These are phyloP conservation scores for Lotus japonicus DNA, from an alignment of 306 rosid genomes.

Conservation along the genomic window DNA sequence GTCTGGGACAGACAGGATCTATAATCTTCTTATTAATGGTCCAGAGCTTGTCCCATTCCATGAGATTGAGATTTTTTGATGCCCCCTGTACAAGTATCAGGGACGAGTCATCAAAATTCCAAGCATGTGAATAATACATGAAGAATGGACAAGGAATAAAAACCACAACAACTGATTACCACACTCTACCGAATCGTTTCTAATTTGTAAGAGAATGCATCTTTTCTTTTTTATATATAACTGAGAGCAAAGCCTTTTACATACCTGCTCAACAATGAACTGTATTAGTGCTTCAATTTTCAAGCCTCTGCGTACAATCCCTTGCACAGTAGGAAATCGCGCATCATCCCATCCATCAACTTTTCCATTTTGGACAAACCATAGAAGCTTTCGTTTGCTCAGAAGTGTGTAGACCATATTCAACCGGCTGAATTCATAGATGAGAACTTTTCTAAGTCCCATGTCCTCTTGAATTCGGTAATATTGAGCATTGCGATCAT, in stretches of 20 bases:
- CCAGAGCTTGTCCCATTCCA: slow-evolving; percentile 99
- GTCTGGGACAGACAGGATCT: slow-evolving; percentile 94
- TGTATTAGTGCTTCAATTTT: slow-evolving; percentile 82
- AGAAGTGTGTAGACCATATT: slow-evolving; percentile 96
- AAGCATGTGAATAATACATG: background rate
- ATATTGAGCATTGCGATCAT: slow-evolving; percentile 89
- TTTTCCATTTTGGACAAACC: slow-evolving; percentile 91
- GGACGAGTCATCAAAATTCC: slow-evolving; percentile 10
- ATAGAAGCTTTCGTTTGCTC: slow-evolving; percentile 88
- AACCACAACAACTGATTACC: background rate
- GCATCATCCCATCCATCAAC: slow-evolving; percentile 99
- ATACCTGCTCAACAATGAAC: slow-evolving; percentile 89
- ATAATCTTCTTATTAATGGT: slow-evolving; percentile 87
- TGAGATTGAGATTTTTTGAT: slow-evolving; percentile 88
- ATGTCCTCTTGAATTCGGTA: slow-evolving; percentile 74
- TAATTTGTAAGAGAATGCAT: slow-evolving; percentile 13
- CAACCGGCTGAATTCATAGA: slow-evolving; percentile 87
- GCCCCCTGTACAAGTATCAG: slow-evolving; percentile 59
- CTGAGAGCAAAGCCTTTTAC: slow-evolving; percentile 12
- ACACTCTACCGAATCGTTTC: background rate
- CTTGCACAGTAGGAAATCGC: slow-evolving; percentile 91
- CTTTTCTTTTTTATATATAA: background rate
- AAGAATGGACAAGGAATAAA: background rate
- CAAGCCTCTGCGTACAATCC: slow-evolving; percentile 88
- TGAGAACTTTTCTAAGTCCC: slow-evolving; percentile 66